Evolutionary conservation across 495 filamentous ascomycete species (phyloP).

Genomic region (Parmelia sp.): DNA sequence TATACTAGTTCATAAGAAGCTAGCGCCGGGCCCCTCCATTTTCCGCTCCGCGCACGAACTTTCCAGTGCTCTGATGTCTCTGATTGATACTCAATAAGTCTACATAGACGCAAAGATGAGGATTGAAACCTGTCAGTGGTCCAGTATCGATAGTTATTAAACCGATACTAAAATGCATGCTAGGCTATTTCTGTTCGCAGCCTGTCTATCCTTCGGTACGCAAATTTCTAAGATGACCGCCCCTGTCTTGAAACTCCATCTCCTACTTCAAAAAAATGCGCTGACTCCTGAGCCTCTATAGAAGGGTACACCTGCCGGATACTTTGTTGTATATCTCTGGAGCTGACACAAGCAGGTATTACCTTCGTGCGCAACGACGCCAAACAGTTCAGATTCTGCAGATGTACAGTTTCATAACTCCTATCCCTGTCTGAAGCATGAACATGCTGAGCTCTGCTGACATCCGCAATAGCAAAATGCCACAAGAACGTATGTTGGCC

Average conservation of each 20-base stretch:
- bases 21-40: not conserved
- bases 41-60: slow-evolving; percentile 8
- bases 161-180: not conserved
- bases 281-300: not conserved
- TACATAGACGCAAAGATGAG: slow-evolving; percentile 17
- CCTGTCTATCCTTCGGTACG: slow-evolving; percentile 66
- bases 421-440: not conserved
- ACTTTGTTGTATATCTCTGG: not conserved
- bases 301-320: not conserved
- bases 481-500: slow-evolving; percentile 62
- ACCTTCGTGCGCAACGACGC: slow-evolving; percentile 81
- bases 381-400: slow-evolving; percentile 65
- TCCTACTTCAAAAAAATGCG: not conserved
- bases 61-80: not conserved
- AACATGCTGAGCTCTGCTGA: not conserved
- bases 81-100: not conserved
- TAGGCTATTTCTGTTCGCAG: slow-evolving; percentile 74
- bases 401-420: slow-evolving; percentile 35
- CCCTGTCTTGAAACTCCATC: not conserved
- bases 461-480: slow-evolving; percentile 53
- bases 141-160: not conserved
- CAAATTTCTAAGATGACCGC: not conserved
- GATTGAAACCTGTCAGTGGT: slow-evolving; percentile 60
- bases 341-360: slow-evolving; percentile 49
- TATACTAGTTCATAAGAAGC: not conserved